Base-by-base conservation (phyloP, 331 rosid species). In the Quercus phellos region DNA sequence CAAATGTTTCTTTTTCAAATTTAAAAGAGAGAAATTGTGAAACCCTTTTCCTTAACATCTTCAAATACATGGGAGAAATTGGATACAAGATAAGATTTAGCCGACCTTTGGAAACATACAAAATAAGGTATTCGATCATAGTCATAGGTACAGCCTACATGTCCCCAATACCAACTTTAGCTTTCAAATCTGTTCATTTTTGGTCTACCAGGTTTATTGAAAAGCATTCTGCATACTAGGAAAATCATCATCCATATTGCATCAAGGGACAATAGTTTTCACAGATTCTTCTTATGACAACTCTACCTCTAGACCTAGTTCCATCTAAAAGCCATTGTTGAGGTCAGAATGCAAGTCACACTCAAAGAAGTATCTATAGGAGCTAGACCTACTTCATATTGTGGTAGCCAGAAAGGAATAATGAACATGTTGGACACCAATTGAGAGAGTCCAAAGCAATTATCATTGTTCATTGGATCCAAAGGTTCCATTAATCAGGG, bases 381-480 rank as follows among this genome's bases (percentile, higher is more conserved):
- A 63, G 74, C 35, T 54, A 54, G 29, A 27, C 5, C 50, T 11
- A 12, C 18, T 19, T 27, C 42, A 53, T 60, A 51, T 2, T 53
- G 74, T 81, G 81, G 83, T 79, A 43, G 72, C 29, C 19, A 32
- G 51, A 58, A 76, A 11, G 59, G 66, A 51, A 16, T 9, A 60
- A 18, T 22, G 8, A 3, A 11, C 67, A 63, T 8, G 55, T 58
- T 67, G 80, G 56, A 60, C 55, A 70, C 71, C 73, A 22, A 64
- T 68, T 55, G 46, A 30, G 68, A 73, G 55, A 69, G 34, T 43
- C 27, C 10, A 75, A 55, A 46, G 9, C 10, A 12, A 22, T 53
- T 30, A 63, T 14, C 19, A 53, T 58, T 46, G 51, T 19, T 64
- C 16, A 42, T 56, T 12, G 74, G 77, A 74, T 66, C 55, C 74